Percentiles rank a stretch among this genome's conserved stretches.
These are phyloP conservation scores for Pugionium dolabratum DNA, from an alignment of 345 rosid species.

Conservation along the genomic window DNA sequence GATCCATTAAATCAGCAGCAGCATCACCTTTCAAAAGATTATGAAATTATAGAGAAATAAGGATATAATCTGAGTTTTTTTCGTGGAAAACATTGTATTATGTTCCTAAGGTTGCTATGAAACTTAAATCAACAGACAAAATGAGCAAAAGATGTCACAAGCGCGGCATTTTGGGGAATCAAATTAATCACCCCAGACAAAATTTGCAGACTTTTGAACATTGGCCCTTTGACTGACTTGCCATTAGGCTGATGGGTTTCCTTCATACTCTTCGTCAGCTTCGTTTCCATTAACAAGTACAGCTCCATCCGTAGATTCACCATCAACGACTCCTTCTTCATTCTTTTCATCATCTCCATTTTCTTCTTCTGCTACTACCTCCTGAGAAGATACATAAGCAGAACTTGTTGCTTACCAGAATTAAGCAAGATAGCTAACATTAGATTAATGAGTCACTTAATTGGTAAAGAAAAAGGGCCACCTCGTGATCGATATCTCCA, in stretches of 20 bases:
- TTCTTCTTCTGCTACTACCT: constrained; percentile 54
- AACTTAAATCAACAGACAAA: too few species aligned
- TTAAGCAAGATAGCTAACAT: not conserved
- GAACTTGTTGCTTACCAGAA: not conserved
- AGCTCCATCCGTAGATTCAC: constrained; percentile 86
- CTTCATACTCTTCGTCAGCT: constrained; percentile 97
- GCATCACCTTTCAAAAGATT: too few species aligned
- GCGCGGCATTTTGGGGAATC: constrained; percentile 60
- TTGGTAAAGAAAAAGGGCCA: constrained; percentile 18
- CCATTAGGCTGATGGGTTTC: constrained; percentile 93
- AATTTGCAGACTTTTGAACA: constrained; percentile 66
- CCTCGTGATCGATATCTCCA: constrained; percentile 81
- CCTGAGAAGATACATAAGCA: not conserved
- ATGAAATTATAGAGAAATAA: too few species aligned
- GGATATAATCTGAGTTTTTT: too few species aligned
- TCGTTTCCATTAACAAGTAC: constrained; percentile 90
- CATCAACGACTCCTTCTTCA: constrained; percentile 69
- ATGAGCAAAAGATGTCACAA: constrained; percentile 26
- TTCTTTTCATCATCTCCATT: constrained; percentile 52
- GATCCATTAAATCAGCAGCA: too few species aligned
- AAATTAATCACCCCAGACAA: constrained; percentile 96
- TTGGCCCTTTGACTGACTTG: constrained; percentile 59
- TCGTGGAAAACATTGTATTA: not conserved
- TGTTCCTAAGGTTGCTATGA: constrained; percentile 24
- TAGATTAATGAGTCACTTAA: not conserved